A percentile compares a stretch with the other conserved stretches of the same genome.
These are phyloP conservation scores for Kodamaea sp. DNA, from an alignment of 1,139 yeast genomes.

Conservation along the genomic window DNA sequence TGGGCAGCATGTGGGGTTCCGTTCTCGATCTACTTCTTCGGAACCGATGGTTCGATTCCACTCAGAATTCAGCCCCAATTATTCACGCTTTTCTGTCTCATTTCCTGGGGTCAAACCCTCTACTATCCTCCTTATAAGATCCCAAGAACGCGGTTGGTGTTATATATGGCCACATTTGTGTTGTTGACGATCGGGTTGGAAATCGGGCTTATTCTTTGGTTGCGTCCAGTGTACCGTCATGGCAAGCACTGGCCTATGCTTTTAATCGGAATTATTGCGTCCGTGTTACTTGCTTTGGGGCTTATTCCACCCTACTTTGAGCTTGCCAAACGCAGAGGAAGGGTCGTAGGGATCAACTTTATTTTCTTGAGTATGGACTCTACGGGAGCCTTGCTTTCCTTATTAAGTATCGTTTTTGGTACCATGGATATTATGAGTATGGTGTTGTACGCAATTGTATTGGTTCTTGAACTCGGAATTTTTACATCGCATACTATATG, in stretches of 20 bases:
- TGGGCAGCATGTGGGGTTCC: constrained; percentile 88
- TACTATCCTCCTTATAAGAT: constrained; percentile 74
- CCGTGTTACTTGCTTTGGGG: constrained; percentile 74
- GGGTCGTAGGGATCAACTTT: constrained; percentile 87
- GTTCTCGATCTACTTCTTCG: constrained; percentile 76
- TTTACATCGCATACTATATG: constrained; percentile 69
- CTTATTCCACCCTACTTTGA: constrained; percentile 89
- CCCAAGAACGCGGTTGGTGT: constrained; percentile 36
- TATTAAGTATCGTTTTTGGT: constrained; percentile 65
- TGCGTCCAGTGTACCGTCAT: constrained; percentile 62
- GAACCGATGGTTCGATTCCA: constrained; percentile 71
- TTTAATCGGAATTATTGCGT: constrained; percentile 77
- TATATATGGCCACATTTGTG: constrained; percentile 39
- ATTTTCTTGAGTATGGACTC: constrained; percentile 77
- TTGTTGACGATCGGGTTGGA: constrained; percentile 59
- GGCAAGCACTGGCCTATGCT: constrained; percentile 75
- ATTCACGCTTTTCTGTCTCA: constrained; percentile 68
- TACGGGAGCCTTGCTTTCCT: constrained; percentile 76
- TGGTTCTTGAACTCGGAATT: constrained; percentile 76
- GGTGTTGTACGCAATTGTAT: constrained; percentile 68
- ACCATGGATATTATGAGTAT: constrained; percentile 75
- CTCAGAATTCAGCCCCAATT: constrained; percentile 84
- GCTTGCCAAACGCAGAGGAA: constrained; percentile 72
- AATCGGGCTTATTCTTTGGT: constrained; percentile 70
- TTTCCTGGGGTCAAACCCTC: constrained; percentile 71